phyloP scores from a whole-genome alignment of 495 filamentous ascomycete species.

The Hypoxylon lenormandii region DNA sequence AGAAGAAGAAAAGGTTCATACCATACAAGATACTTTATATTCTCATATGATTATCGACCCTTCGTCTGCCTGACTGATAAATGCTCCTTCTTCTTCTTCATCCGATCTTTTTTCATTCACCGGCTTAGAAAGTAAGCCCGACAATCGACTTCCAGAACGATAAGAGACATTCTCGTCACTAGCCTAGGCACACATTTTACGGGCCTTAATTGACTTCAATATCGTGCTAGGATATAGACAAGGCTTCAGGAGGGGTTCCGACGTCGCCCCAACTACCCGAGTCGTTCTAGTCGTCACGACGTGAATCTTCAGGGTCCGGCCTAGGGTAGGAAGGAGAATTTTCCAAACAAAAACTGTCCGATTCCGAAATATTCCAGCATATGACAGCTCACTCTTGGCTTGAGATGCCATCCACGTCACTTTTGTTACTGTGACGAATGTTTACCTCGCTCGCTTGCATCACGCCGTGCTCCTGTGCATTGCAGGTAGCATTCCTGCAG shows the following conservation, averaged over 20 bases:
- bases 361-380: constrained; percentile 20
- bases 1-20: neutral
- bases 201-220: constrained; percentile 30
- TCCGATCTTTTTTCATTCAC: neutral
- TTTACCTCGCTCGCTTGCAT: constrained; percentile 10
- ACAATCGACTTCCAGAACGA: constrained; percentile 1
- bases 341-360: constrained; percentile 38
- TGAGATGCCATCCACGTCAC: constrained; percentile 16
- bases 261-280: constrained; percentile 2
- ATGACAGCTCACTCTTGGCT: constrained; percentile 34
- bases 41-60: constrained; percentile 3
- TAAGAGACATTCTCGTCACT: constrained; percentile 1
- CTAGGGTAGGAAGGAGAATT: constrained; percentile 36
- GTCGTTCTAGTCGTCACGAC: constrained; percentile 21
- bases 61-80: neutral
- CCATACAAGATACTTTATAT: neutral
- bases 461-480: constrained; percentile 15
- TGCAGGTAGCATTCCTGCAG: constrained; percentile 26
- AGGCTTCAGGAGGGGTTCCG: constrained; percentile 14
- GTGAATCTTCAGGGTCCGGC: constrained; percentile 7
- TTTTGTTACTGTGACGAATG: constrained; percentile 19
- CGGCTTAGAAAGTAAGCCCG: neutral
- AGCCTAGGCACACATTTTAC: constrained; percentile 4
- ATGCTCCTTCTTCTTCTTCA: neutral
- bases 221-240: constrained; percentile 27